phyloP scores from a whole-genome alignment of 345 rosid species.

The Cardamine resedifolia region DNA sequence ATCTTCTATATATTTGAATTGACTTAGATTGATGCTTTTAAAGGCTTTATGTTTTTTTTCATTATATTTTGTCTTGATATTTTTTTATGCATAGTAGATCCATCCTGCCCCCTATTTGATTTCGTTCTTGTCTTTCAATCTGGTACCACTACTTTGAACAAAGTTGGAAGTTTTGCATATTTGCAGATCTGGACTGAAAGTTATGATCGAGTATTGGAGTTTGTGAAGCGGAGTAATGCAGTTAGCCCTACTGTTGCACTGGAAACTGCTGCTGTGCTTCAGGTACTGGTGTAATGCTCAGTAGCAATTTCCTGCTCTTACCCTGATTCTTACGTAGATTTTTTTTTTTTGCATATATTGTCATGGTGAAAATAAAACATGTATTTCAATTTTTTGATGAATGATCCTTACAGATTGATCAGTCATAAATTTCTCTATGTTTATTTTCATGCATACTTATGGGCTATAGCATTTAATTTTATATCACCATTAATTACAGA shows the following conservation, averaged over 20 bases:
- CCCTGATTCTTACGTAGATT: not conserved
- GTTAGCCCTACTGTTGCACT: slow-evolving; percentile 90
- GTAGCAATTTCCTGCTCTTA: not conserved
- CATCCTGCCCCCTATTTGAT: not conserved
- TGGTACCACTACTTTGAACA: slow-evolving; percentile 13
- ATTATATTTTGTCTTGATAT: slow-evolving; percentile 1
- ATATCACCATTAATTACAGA: slow-evolving; percentile 46
- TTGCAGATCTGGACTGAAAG: slow-evolving; percentile 88
- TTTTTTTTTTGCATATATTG: slow-evolving; percentile 1
- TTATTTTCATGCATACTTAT: slow-evolving; percentile 11
- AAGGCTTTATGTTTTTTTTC: not conserved
- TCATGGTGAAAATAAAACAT: slow-evolving; percentile 9
- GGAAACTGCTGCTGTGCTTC: slow-evolving; percentile 97
- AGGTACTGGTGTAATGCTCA: slow-evolving; percentile 58
- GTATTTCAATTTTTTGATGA: not conserved
- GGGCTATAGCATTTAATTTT: not conserved
- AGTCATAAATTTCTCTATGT: slow-evolving; percentile 12
- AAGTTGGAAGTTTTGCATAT: slow-evolving; percentile 21
- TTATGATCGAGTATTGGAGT: slow-evolving; percentile 81
- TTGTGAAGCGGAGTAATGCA: slow-evolving; percentile 92
- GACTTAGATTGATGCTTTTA: not conserved
- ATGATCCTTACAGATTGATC: slow-evolving; percentile 12
- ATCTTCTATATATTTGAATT: not conserved
- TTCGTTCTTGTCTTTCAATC: not conserved
- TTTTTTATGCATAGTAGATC: slow-evolving; percentile 4